Conservation (phyloP, 1,139 yeast genomes). For the Kluyveromyces sp. region DNA sequence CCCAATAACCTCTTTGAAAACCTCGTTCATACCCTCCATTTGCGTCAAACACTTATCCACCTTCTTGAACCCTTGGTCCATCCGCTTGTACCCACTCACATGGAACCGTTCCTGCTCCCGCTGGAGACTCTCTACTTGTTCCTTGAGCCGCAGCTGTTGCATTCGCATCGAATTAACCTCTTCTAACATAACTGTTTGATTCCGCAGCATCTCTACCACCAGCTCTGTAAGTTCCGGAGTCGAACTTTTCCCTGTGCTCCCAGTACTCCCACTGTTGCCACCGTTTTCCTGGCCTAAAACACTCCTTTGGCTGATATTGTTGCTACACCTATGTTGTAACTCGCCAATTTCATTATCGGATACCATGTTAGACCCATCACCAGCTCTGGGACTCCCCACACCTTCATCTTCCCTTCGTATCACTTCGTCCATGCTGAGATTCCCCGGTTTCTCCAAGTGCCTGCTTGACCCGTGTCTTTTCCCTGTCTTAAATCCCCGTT, state of each 20-base stretch:
- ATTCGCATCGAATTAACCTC: constrained; percentile 9
- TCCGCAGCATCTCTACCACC: constrained; percentile 1
- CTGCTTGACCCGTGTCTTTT: too few species aligned
- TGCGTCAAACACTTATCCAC: constrained; percentile 18
- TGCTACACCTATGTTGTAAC: too few species aligned
- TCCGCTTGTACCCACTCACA: constrained; percentile 12
- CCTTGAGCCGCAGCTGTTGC: constrained; percentile 12
- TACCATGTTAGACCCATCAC: too few species aligned
- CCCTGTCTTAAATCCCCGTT: too few species aligned
- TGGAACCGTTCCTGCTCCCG: constrained; percentile 30
- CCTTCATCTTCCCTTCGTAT: too few species aligned
- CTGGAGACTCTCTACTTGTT: constrained; percentile 20
- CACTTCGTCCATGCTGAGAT: neutral
- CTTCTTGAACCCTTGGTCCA: constrained; percentile 18
- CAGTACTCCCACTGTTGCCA: neutral
- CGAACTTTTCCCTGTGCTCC: neutral
- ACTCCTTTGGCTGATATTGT: too few species aligned
- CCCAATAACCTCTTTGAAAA: constrained; percentile 32
- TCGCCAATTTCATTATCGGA: too few species aligned
- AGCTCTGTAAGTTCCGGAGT: neutral
- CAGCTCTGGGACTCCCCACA: too few species aligned
- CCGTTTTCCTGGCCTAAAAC: too few species aligned
- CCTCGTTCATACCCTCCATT: constrained; percentile 21
- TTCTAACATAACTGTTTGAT: constrained; percentile 7
- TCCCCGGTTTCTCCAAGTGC: too few species aligned